These are phyloP conservation scores for Carex scoparia DNA, from an alignment of 176 grass and related monocot genomes.

Conservation along the genomic window DNA sequence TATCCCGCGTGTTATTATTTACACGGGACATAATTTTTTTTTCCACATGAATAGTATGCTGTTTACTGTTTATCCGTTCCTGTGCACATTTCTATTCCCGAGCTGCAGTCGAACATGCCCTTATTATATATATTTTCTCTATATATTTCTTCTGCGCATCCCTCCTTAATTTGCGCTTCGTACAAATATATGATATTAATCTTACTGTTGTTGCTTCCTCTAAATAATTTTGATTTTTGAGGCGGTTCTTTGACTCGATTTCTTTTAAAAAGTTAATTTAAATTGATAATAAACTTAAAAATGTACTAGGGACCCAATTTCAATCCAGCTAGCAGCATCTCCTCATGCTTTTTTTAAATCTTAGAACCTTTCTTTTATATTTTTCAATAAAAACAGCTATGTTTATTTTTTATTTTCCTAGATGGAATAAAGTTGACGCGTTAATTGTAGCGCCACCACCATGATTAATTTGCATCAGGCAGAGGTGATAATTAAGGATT, in stretches of 20 bases:
- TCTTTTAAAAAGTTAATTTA: neutral
- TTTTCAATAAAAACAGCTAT: neutral
- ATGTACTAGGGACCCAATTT: neutral
- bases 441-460: too few relatives aligned
- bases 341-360: neutral
- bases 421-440: neutral
- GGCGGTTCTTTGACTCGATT: neutral
- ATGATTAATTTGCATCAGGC: too few relatives aligned
- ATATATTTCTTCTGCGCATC: neutral
- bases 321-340: neutral
- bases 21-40: too few relatives aligned
- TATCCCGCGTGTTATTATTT: too few relatives aligned
- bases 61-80: too few relatives aligned
- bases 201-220: neutral
- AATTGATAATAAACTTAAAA: neutral
- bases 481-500: too few relatives aligned
- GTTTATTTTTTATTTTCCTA: neutral
- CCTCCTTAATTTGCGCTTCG: neutral
- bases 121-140: too few relatives aligned
- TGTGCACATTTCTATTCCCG: too few relatives aligned
- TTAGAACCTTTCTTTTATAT: neutral
- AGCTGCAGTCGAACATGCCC: too few relatives aligned
- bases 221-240: neutral
- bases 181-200: neutral
- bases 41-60: too few relatives aligned